Base-by-base conservation (phyloP, 2,329 filamentous ascomycete genomes). In the Macrophomina tecta region DNA sequence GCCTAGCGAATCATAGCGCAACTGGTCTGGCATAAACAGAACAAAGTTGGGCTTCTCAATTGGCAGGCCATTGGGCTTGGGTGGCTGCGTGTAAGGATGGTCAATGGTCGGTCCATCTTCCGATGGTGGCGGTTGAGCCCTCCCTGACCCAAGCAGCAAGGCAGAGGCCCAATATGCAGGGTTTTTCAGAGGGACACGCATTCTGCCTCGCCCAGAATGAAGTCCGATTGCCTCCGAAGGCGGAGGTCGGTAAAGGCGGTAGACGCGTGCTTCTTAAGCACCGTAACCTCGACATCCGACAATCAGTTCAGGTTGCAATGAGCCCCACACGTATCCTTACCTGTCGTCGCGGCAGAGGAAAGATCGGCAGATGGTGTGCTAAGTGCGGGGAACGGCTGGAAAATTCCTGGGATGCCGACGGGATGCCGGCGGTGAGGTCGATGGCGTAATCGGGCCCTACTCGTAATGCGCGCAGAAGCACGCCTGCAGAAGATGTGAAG, bases 21-120 rank as follows among this genome's bases (percentile, higher is more conserved):
- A 73, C 71, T 83, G 82, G 58, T 84, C 82, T 3, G 81, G 82
- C 82, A 83, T 83, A 68, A 83, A 84, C 7, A 83, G 79, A 60
- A 81, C 70, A 32, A 78, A 76, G 64, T 82, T 82, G 0, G 66
- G 68, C 51, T 64, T 67, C 28, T 51, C 40, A 28, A 65, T 28
- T 14, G 62, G 8, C 4, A 65, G 38, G 6, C 51, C 51, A 28
- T 51, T 65, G 11, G 62, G 51, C 61, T 64, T 61, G 11, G 56
- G 7, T 9, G 56, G 56, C 30, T 61, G 30, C 5, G 56, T 61
- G 38, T 61, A 61, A 4, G 56, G 56, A 49, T 61, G 28, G 12
- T 61, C 56, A 38, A 61, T 61, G 4, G 56, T 48, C 1, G 30
- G 42, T 9, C 32, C 42, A 1, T 6, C 42, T 3, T 48, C 18